phyloP scores from a whole-genome alignment of 148 eudicot genomes.

The Gaultheria prostrata region DNA sequence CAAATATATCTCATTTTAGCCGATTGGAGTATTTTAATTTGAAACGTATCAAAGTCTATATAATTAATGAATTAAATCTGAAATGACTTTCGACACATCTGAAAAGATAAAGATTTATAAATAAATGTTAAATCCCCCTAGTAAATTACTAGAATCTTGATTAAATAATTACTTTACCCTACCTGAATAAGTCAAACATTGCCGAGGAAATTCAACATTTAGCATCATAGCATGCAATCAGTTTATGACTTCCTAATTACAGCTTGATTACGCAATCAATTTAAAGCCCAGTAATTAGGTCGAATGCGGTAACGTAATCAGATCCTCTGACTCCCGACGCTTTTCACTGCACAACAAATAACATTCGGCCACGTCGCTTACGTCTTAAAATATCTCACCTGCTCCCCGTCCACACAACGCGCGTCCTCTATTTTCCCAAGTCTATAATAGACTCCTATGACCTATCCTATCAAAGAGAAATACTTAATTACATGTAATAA shows the following conservation, averaged over 20 bases:
- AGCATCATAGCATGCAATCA: not conserved
- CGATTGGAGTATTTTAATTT: no score
- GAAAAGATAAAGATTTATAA: no score
- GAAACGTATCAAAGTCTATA: no score
- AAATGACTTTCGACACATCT: no score
- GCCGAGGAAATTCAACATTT: not conserved
- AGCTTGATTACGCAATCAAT: not conserved
- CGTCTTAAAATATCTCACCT: not conserved
- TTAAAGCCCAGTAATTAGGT: not conserved
- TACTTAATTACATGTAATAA: no score
- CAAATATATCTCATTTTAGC: no score
- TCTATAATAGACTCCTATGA: no score
- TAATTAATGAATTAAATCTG: no score
- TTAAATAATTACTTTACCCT: not conserved
- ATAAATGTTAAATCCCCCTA: no score
- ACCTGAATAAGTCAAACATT: not conserved
- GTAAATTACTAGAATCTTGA: not conserved
- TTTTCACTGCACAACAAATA: not conserved
- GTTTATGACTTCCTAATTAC: not conserved
- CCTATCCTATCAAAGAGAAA: no score
- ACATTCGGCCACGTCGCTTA: not conserved
- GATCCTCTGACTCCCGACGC: not conserved
- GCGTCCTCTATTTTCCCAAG: not conserved
- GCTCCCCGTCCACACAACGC: not conserved
- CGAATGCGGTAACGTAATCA: not conserved